Evolutionary conservation across 2,329 filamentous ascomycete species (phyloP).

Genomic region (Pseudogymnoascus sp.): DNA sequence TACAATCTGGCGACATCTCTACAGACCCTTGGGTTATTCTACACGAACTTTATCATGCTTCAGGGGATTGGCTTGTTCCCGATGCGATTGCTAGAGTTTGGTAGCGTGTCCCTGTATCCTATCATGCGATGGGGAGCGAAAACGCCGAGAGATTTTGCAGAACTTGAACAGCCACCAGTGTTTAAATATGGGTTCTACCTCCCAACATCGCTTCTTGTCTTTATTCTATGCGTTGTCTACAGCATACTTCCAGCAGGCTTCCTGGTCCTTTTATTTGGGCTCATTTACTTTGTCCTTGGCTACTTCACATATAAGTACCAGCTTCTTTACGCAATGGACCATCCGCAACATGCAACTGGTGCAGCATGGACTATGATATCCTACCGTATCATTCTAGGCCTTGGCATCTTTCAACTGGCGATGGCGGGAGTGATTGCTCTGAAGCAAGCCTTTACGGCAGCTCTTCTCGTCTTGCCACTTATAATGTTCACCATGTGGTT

Average conservation of each 20-base stretch:
- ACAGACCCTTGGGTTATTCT: conserved; percentile 70
- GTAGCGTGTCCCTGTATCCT: conserved; percentile 76
- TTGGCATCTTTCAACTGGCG: conserved; percentile 83
- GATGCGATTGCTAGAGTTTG: conserved; percentile 84
- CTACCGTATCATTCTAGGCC: conserved; percentile 77
- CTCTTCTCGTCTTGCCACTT: conserved; percentile 67
- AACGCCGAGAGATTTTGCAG: conserved; percentile 82
- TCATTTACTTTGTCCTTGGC: conserved; percentile 76
- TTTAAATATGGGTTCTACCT: conserved; percentile 97
- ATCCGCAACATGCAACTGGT: conserved; percentile 88
- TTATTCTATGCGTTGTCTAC: conserved; percentile 94
- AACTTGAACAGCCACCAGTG: conserved; percentile 71
- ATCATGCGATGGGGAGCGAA: conserved; percentile 70
- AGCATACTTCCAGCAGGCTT: conserved; percentile 76
- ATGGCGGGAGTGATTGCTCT: conserved; percentile 82
- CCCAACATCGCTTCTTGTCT: conserved; percentile 83
- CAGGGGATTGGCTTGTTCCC: conserved; percentile 92
- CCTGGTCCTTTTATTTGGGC: conserved; percentile 72
- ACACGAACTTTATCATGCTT: conserved; percentile 87
- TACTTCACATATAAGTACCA: conserved; percentile 96
- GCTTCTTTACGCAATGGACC: conserved; percentile 95
- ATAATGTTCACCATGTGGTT: conserved; percentile 82
- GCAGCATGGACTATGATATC: conserved; percentile 96
- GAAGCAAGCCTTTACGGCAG: conserved; percentile 63
- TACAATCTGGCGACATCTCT: conserved; percentile 69